Evolutionary conservation across 1,139 yeast genomes (phyloP), one percentile per base, ranked within the genome.

Genomic region (Keqinozyma sinolaborantium): DNA sequence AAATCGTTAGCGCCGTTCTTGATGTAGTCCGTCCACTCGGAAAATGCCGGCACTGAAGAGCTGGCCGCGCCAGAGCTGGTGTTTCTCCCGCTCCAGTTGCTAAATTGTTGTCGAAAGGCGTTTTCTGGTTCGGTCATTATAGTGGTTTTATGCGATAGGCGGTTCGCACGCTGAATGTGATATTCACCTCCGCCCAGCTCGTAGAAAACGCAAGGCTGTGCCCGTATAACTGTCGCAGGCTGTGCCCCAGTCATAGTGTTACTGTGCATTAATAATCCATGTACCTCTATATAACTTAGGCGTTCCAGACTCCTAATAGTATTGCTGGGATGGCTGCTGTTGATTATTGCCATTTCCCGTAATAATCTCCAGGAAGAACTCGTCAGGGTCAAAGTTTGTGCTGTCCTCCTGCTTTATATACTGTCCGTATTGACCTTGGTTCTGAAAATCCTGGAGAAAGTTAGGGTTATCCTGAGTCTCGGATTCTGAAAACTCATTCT

Each of bases 21-120:
- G 31, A 70, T 56, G 39, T 70, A 70, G 43, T 70, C 75, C 3
- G 70, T 52, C 75, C 75, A 70, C 30, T 66, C 71, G 4, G 70
- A 48, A 24, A 67, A 52, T 2, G 53, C 54, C 1, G 70, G 66
- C n/a, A 55, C 31, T 5, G 38, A 15, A 14, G 48, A 11, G 12
- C 33, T 25, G 28, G 36, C 14, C 30, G 28, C 28, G 31, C 39
- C 34, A 8, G 34, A 14, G 8, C 48, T 21, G 11, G 42, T 25
- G 28, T 49, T 41, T 16, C 64, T 36, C 27, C 47, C 50, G 34
- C 58, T 58, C 74, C 74, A 69, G 49, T 51, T 64, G 30, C 56
- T 56, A 35, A 68, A 58, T 57, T 60, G 72, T 36, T 63, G 64
- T 36, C 71, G 53, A 43, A 69, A 69, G 31, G 60, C 57, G 40